These are phyloP conservation scores for Ilyonectria destructans DNA, from an alignment of 2,329 filamentous ascomycete genomes.

Conservation along the genomic window DNA sequence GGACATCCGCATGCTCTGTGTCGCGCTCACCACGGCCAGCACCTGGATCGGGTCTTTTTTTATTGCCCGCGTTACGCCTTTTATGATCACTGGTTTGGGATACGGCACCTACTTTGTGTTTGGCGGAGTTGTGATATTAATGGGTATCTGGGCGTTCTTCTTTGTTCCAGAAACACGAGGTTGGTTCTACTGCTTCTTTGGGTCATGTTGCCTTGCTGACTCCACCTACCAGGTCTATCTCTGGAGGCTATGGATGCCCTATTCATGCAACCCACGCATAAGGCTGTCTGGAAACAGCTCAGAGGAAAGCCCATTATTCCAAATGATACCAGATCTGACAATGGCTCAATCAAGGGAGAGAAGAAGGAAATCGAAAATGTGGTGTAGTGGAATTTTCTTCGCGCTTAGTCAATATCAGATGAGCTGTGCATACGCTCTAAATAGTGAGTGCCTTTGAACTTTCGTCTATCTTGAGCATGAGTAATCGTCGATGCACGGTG, in stretches of 20 bases:
- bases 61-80: slow-evolving; percentile 58
- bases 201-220: slow-evolving; percentile 18
- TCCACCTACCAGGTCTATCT: slow-evolving; percentile 52
- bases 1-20: slow-evolving; percentile 56
- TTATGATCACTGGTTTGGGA: slow-evolving; percentile 59
- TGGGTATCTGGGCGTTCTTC: slow-evolving; percentile 65
- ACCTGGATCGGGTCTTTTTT: slow-evolving; percentile 60
- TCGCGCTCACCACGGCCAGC: slow-evolving; percentile 54
- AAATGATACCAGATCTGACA: too few relatives aligned
- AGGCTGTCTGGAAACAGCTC: slow-evolving; percentile 49
- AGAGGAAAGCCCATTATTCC: too few relatives aligned
- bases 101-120: slow-evolving; percentile 72
- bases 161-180: slow-evolving; percentile 70
- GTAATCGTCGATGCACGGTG: too few relatives aligned
- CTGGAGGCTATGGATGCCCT: slow-evolving; percentile 65
- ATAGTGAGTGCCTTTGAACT: too few relatives aligned
- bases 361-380: too few relatives aligned
- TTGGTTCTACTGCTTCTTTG: slow-evolving; percentile 14
- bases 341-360: too few relatives aligned
- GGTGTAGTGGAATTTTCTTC: too few relatives aligned
- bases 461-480: too few relatives aligned
- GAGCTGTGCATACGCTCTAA: too few relatives aligned
- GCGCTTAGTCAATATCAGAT: too few relatives aligned
- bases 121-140: slow-evolving; percentile 60
- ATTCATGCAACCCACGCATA: slow-evolving; percentile 51